Conservation (phyloP, 345 rosid genomes). For the Fremontodendron californicum region DNA sequence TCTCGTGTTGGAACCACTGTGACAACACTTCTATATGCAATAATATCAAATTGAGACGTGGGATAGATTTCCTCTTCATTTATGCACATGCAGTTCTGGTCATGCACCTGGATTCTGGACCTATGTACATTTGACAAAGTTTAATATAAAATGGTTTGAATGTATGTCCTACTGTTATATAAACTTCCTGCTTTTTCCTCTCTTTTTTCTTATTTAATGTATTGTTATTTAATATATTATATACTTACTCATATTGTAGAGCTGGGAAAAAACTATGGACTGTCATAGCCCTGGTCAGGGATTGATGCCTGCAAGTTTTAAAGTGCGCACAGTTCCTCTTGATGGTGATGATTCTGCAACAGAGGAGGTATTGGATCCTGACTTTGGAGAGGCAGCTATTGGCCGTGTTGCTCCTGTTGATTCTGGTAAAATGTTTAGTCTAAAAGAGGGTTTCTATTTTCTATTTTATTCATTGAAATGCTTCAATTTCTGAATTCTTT, state of each 20-base stretch:
- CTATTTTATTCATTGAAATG: background rate
- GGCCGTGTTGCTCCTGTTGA: constrained; percentile 96
- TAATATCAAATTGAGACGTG: constrained; percentile 3
- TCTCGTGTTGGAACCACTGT: background rate
- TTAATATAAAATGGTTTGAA: background rate
- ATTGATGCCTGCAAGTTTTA: constrained; percentile 92
- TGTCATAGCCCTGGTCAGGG: constrained; percentile 94
- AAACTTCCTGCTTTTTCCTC: background rate
- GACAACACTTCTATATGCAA: background rate
- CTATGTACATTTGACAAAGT: background rate
- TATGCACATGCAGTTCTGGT: background rate
- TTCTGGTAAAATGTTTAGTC: constrained; percentile 47
- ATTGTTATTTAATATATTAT: background rate
- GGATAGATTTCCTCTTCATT: background rate
- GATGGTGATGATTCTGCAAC: constrained; percentile 64
- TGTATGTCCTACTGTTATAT: background rate
- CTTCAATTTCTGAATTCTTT: constrained; percentile 3
- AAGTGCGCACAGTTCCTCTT: constrained; percentile 73
- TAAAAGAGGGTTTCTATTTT: background rate
- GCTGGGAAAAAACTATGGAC: constrained; percentile 96
- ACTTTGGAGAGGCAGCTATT: constrained; percentile 93
- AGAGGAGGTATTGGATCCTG: constrained; percentile 83
- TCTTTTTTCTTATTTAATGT: background rate
- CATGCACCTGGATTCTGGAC: constrained; percentile 9
- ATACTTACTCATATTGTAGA: constrained; percentile 30